Evolutionary conservation across 495 filamentous ascomycete species (phyloP).

Genomic region (Xylaria scruposa): DNA sequence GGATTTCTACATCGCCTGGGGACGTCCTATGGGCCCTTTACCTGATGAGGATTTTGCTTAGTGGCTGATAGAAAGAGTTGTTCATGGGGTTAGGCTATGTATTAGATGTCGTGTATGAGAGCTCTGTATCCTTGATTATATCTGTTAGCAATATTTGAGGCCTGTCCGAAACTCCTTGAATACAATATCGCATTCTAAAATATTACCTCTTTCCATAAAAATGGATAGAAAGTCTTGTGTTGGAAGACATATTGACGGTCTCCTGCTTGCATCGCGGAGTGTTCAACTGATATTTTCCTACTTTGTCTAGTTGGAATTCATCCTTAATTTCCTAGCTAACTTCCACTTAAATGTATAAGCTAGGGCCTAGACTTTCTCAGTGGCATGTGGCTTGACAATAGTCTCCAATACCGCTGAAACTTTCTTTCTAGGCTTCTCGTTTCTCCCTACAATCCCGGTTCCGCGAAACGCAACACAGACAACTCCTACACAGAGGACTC

Average conservation of each 20-base stretch:
- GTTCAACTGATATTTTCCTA: too few relatives aligned
- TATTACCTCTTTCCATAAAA: too few relatives aligned
- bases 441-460: constrained; percentile 53
- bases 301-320: too few relatives aligned
- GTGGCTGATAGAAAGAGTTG: background rate
- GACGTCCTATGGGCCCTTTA: constrained; percentile 28
- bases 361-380: background rate
- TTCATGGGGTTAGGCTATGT: background rate
- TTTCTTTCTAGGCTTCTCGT: constrained; percentile 18
- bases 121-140: too few relatives aligned
- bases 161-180: too few relatives aligned
- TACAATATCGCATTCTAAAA: too few relatives aligned
- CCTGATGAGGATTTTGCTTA: constrained; percentile 30
- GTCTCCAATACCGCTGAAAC: background rate
- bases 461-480: constrained; percentile 51
- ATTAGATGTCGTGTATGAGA: too few relatives aligned
- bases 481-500: constrained; percentile 43
- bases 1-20: constrained; percentile 28
- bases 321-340: too few relatives aligned
- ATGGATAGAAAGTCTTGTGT: too few relatives aligned
- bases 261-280: too few relatives aligned
- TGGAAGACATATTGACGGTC: too few relatives aligned
- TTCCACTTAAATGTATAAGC: background rate
- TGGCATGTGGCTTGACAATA: background rate
- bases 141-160: too few relatives aligned